These are phyloP conservation scores for Fusarium euwallaceae DNA, from an alignment of 2,329 filamentous ascomycete species.

Conservation along the genomic window DNA sequence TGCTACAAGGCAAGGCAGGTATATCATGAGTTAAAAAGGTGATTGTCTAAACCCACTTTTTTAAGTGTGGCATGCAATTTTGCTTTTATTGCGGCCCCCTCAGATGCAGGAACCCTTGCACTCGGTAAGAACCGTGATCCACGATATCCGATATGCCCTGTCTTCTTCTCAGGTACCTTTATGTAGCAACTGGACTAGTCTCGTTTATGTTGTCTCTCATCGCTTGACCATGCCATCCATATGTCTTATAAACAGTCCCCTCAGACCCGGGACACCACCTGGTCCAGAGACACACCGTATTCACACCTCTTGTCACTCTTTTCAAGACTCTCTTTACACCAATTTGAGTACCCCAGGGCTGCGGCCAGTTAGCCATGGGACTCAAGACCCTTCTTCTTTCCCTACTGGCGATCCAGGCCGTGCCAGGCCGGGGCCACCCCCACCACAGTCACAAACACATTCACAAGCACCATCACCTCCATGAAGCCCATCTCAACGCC, in stretches of 20 bases:
- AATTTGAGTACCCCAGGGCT: not conserved
- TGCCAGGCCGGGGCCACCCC: conserved; percentile 1
- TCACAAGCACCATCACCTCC: not conserved
- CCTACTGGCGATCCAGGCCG: not conserved
- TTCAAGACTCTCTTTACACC: not conserved
- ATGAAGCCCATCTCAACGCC: conserved; percentile 6
- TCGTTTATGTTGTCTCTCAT: not conserved
- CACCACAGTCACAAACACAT: not conserved
- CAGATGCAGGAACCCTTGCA: not conserved
- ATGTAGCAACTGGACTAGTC: not conserved
- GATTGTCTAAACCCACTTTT: not conserved
- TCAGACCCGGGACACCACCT: not conserved
- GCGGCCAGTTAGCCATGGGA: conserved; percentile 3
- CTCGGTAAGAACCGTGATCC: not conserved
- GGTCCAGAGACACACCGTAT: not conserved
- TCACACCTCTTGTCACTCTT: not conserved
- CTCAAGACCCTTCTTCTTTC: conserved; percentile 3
- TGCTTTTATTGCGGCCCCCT: not conserved
- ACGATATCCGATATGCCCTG: not conserved
- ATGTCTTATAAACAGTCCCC: conserved; percentile 11
- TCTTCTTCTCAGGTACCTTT: not conserved
- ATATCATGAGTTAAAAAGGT: not conserved
- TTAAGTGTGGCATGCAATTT: not conserved
- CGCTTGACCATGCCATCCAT: not conserved
- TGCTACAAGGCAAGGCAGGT: not conserved